Evolutionary conservation across 169 alveolate genomes (phyloP).

Genomic region (Eimeria zaria): DNA sequence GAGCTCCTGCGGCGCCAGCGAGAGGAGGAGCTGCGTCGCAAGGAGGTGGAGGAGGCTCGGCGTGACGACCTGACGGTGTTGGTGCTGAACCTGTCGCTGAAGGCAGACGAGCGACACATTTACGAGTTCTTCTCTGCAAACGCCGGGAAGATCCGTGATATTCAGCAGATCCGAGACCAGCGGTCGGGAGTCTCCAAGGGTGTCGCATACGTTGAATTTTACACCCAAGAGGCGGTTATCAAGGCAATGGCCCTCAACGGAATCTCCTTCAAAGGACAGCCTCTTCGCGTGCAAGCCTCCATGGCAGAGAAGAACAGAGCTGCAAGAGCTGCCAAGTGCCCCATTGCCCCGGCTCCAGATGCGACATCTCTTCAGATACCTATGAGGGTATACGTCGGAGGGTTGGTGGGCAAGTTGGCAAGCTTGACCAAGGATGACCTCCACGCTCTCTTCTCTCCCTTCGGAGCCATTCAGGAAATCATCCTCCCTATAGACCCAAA

Average conservation of each 20-base stretch:
- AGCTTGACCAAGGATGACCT: conserved; percentile 94
- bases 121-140: conserved; percentile 96
- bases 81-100: conserved; percentile 95
- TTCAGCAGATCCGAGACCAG: conserved; percentile 97
- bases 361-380: conserved; percentile 95
- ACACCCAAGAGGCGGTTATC: conserved; percentile 97
- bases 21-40: conserved; percentile 90
- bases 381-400: conserved; percentile 95
- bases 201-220: conserved; percentile 99
- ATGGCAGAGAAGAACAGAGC: conserved; percentile 99
- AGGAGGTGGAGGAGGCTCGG: conserved; percentile 98
- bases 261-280: conserved; percentile 94
- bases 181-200: conserved; percentile 98
- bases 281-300: conserved; percentile 97
- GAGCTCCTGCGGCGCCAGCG: conserved; percentile 89
- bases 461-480: conserved; percentile 97
- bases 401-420: conserved; percentile 95
- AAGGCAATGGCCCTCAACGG: conserved; percentile 98
- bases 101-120: conserved; percentile 98
- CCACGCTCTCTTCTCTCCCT: conserved; percentile 96
- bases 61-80: conserved; percentile 99
- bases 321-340: conserved; percentile 97
- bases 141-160: conserved; percentile 99
- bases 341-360: conserved; percentile 86
- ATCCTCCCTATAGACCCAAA: conserved; percentile 95